Base-by-base conservation (phyloP, 2,329 filamentous ascomycete species). In the Fusarium sp. region DNA sequence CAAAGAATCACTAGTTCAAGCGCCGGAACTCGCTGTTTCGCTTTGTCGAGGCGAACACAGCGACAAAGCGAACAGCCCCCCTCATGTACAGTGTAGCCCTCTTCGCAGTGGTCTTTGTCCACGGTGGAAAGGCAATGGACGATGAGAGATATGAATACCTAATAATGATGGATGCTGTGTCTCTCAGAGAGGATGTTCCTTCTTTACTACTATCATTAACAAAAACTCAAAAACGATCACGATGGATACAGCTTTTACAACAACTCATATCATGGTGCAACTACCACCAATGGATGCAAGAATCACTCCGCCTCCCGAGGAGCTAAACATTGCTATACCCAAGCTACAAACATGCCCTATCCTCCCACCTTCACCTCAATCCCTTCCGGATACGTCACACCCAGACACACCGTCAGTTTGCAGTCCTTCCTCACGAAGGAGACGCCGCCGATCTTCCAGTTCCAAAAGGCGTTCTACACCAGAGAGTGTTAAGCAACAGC, bases 51-150 rank as follows among this genome's bases (percentile, higher is more conserved):
- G 35, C 39, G 41, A 64, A 63, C 38, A 38, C 45, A 31, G 21
- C 38, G 60, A 77, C 76, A 77, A 77, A 77, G 74, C 74, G 59
- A 65, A 57, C 38, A 31, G 49, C 33, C 49, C 45, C 45, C 38
- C 51, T 63, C 63, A 35, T 51, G 42, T 52, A 59, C 42, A 70
- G 59, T 60, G 64, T 63, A 64, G 58, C n/a, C 55, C 31, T 48
- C 48, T 38, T 51, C 65, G 38, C 41, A 35, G n/a, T 60, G 56
- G 70, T 57, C 64, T 65, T 70, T 72, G 61, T 64, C 38, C 45
- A 25, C 35, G 9, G 45, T 16, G n/a, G 49, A 44, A 51, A 31
- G 42, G 54, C 44, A n/a, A 31, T 35, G 18, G 37, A n/a, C 25
- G 27, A 42, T 29, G 19, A 45, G 31, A 41, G 60, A 37, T 59